Evolutionary conservation across 106 monocot species (phyloP), one percentile per base, ranked within the genome.

Genomic region (Phalaenopsis equestris): DNA sequence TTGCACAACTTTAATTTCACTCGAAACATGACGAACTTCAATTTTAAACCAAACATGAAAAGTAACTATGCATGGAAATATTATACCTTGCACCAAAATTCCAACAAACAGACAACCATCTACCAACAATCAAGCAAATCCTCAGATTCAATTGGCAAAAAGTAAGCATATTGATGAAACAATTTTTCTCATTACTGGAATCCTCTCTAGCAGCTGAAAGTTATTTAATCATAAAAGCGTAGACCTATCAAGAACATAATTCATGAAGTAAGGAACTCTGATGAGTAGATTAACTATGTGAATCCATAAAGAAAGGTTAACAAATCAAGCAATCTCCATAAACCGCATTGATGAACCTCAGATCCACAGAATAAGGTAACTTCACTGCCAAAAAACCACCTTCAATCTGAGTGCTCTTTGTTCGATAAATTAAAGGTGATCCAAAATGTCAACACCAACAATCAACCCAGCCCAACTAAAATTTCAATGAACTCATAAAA

Each of bases 191-290:
- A 39, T 39, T 11, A 39, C 1, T 30, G 14, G 18, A 41, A 16
- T 70, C 3, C 41, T 36, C 14, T 72, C 17, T 72, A 75, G 45
- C 74, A 75, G n/a, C 9, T 75, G 74, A 43, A 75, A 43, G 1
- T 37, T 45, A 75, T 8, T 16, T 30, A 75, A 75, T 2, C 42
- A 46, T 45, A 38, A 72, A 41, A 41, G 41, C 16, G 3, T n/a
- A 8, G 49, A 76, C 84, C 24, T 84, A 91, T 5, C 19, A 23
- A 30, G 24, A 24, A 76, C 17, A 74, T 19, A 42, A 12, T 18
- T 5, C 24, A 74, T 43, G 14, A 45, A 70, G 39, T 41, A 72
- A 39, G 7, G 30, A 41, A 72, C 5, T 70, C 38, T 5, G 2
- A 68, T 12, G 37, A 68, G 37, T 68, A 38, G 68, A 68, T 11